Conservation (phyloP, 805 yeast species). For the Zygosaccharomyces bailii region DNA sequence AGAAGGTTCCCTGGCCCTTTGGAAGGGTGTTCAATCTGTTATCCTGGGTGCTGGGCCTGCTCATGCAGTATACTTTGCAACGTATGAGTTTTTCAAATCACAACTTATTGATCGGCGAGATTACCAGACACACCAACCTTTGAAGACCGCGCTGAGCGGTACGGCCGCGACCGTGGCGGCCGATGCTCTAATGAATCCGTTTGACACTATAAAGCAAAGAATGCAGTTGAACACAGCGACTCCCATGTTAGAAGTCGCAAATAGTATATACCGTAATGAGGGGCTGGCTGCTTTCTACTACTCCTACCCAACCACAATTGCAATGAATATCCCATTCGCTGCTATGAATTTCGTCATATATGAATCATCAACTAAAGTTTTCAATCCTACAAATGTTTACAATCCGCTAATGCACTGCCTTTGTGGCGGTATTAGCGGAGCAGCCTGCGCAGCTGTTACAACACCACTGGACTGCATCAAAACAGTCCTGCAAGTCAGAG, state of each 20-base stretch:
- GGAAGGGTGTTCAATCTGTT: conserved; percentile 93
- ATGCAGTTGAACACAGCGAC: conserved; percentile 60
- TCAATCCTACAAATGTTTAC: conserved; percentile 75
- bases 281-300: conserved; percentile 81
- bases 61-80: conserved; percentile 94
- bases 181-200: conserved; percentile 96
- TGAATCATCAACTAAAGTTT: conserved; percentile 71
- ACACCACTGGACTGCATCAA: conserved; percentile 93
- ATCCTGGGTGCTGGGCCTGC: conserved; percentile 99
- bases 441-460: conserved; percentile 89
- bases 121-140: conserved; percentile 54
- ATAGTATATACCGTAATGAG: conserved; percentile 53
- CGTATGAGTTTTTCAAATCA: conserved; percentile 69
- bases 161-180: conserved; percentile 88
- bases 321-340: conserved; percentile 91
- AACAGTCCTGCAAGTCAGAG: conserved; percentile 84
- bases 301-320: conserved; percentile 89
- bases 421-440: conserved; percentile 93
- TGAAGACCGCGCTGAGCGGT: conserved; percentile 84
- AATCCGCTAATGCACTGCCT: conserved; percentile 91
- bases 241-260: conserved; percentile 30
- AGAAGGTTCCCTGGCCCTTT: conserved; percentile 84
- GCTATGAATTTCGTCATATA: conserved; percentile 91
- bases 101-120: conserved; percentile 36
- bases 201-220: conserved; percentile 91